Evolutionary conservation across 768 basidiomycete species (phyloP), one percentile per base, ranked within the genome.

Genomic region (Collybia nuda): DNA sequence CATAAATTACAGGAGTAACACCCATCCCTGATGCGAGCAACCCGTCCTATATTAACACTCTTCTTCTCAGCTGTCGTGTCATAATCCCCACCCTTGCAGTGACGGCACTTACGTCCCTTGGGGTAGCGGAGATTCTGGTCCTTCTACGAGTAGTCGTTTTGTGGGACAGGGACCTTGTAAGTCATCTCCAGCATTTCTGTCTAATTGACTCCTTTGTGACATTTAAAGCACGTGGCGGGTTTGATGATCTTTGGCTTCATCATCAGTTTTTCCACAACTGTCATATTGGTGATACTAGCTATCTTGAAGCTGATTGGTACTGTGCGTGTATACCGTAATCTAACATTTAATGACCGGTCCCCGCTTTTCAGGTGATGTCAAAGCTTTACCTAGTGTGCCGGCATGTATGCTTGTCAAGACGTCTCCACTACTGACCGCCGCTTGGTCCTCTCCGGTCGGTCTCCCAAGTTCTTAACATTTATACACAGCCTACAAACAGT

Each of bases 391-490:
- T 0, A 4, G 48, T 21, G 48, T 54, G 4, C 53, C 56, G 1
- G 63, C 67, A 61, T 73, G 71, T 54, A 50, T 62, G 32, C n/a
- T 64, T n/a, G 48, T 53, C 1, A 51, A 29, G 14, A 57, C 60
- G 0, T 53, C 60, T 17, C 52, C 48, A 1, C 9, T 56, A 3
- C 40, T 68, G 5, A 53, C 62, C 24, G 62, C 52, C 0, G 59
- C 67, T 6, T 72, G 69, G 67, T 60, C 61, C 2, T 59, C 56
- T 17, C 67, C 67, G n/a, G 72, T 74, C 50, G 9, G 67, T 56
- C 11, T 14, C n/a, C 32, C 8, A 14, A 35, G 18, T 41, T 21
- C n/a, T 40, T 23, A 3, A 26, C 8, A 14, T 39, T 26, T 19
- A 11, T 24, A 15, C 15, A 2, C 17, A 37, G 6, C 14, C n/a